A percentile compares a stretch with the other conserved stretches of the same genome.
Conservation (phyloP, 202 grass and related monocot genomes). For the Cymbopogon flexuosus region DNA sequence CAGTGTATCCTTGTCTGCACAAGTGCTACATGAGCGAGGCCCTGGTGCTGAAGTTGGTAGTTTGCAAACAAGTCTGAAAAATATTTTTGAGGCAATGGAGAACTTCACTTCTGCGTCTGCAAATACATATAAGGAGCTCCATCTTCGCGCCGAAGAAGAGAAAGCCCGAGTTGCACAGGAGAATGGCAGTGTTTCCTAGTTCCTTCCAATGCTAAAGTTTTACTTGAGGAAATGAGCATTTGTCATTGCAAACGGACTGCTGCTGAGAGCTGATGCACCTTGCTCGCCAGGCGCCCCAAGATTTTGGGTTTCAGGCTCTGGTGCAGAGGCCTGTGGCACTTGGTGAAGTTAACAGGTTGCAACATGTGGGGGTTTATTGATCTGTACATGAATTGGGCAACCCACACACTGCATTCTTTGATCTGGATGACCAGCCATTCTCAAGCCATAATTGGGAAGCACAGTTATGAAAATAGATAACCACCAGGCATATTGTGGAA, state of each 20-base stretch:
- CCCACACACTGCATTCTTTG: neutral
- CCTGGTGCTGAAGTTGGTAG: slow-evolving; percentile 39
- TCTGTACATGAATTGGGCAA: neutral
- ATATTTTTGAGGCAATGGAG: slow-evolving; percentile 83
- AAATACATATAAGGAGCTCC: slow-evolving; percentile 65
- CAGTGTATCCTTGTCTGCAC: slow-evolving; percentile 45
- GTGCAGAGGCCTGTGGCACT: neutral
- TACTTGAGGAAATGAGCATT: neutral
- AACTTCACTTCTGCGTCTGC: slow-evolving; percentile 49
- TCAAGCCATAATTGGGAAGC: neutral
- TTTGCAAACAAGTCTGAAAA: slow-evolving; percentile 59
- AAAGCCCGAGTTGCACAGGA: slow-evolving; percentile 49
- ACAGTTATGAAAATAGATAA: neutral
- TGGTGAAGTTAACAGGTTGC: neutral
- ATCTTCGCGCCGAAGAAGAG: slow-evolving; percentile 61
- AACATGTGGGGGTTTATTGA: neutral
- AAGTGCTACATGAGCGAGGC: slow-evolving; percentile 40
- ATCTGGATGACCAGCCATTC: neutral
- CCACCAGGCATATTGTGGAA: neutral
- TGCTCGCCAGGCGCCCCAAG: neutral
- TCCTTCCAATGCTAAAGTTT: neutral
- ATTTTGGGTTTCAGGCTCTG: slow-evolving; percentile 1
- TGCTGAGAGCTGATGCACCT: neutral
- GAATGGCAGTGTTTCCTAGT: slow-evolving; percentile 39
- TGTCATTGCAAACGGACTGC: neutral